Evolutionary conservation across 495 filamentous ascomycete genomes (phyloP), one percentile per base, ranked within the genome.

Genomic region (Penicillium bovifimosum): DNA sequence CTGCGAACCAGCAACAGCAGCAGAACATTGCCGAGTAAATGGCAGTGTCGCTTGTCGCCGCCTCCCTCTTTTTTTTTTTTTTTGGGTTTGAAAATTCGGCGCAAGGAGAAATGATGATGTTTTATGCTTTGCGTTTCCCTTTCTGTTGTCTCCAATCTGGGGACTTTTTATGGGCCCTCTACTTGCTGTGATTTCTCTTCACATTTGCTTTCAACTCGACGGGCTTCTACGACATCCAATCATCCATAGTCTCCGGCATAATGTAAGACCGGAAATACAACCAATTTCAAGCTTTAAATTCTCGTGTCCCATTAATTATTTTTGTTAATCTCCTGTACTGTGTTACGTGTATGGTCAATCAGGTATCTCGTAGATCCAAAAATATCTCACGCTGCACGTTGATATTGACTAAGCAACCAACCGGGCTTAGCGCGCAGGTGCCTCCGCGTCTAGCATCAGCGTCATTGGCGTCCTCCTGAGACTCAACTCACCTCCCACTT

Each of bases 1-100:
- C 80, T 34, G 67, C 68, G 41, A 61, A 58, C 44, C 63, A 71
- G 54, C 71, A 74, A 24, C 20, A 24, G 20, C 20, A 67, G 61
- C 71, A 75, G 55, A 65, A 63, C 44, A 64, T 56, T 18, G 53
- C 45, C 38, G 59, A 66, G 41, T 68, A 73, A 55, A 57, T 54
- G 48, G 33, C 45, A 26, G 59, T 56, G 32, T 26, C n/a, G 6
- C 28, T 24, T 24, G 32, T 10, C 48, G 33, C 18, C 27, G 14
- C 46, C 35, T 46, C 35, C 26, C 14, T 34, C n/a, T 60, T 46
- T 18, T 34, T n/a, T 60, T 46, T 29, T 31, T 41, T 47, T 47
- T 10, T 36, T 32, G 44, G 40, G 34, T 42, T 49, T 55, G 6
- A 45, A 44, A 32, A 20, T 50, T 35, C 55, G 47, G 51, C 51